Evolutionary conservation across 441 rosid genomes (phyloP).

Genomic region (Eugenia klotzschiana): DNA sequence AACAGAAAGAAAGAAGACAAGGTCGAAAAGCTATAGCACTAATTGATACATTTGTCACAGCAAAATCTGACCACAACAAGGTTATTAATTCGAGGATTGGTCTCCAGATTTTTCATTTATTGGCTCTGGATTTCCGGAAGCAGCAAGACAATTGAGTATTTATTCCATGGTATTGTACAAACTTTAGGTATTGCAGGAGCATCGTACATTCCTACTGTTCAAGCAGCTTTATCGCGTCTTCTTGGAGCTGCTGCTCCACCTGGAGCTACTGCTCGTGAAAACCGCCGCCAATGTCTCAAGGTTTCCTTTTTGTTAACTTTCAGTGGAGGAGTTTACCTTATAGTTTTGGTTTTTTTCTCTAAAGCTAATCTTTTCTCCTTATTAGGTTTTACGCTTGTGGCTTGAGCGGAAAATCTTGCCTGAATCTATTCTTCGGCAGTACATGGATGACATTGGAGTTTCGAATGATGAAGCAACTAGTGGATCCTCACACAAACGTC

Average conservation of each 20-base stretch:
- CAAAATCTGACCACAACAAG: background rate
- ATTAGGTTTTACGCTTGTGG: constrained; percentile 81
- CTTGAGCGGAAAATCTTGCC: constrained; percentile 85
- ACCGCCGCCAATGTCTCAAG: constrained; percentile 95
- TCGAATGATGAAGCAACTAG: constrained; percentile 55
- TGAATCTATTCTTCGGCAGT: constrained; percentile 52
- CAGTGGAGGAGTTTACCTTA: background rate
- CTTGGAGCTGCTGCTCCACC: constrained; percentile 90
- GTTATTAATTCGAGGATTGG: background rate
- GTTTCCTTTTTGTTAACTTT: constrained; percentile 16
- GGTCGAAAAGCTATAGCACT: background rate
- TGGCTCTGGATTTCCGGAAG: background rate
- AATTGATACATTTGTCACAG: background rate
- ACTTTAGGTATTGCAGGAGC: constrained; percentile 78
- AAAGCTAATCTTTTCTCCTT: background rate
- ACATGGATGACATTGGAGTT: constrained; percentile 76
- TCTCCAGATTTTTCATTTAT: background rate
- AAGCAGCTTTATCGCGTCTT: constrained; percentile 89
- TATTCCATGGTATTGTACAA: background rate
- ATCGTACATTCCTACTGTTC: constrained; percentile 77
- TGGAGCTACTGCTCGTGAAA: constrained; percentile 76
- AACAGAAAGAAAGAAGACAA: background rate
- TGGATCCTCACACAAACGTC: constrained; percentile 56
- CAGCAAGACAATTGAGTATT: background rate
- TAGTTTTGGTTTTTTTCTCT: background rate